A percentile compares a stretch with the other conserved stretches of the same genome.
Evolutionary conservation across 1,139 yeast species (phyloP).

Genomic region (Scheffersomyces lignicola): DNA sequence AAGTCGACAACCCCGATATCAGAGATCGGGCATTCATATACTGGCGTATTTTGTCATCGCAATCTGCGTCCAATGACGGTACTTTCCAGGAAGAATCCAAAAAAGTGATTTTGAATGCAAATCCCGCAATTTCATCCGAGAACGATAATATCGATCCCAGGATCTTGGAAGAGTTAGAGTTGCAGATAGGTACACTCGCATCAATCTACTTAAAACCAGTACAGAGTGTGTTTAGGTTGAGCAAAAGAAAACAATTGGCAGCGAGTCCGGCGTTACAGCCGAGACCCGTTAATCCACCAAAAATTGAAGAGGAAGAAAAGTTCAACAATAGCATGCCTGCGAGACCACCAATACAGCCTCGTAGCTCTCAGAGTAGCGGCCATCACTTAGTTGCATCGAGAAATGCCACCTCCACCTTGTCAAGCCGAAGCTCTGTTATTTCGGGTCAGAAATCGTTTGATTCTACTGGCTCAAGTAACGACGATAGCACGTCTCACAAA

Average conservation of each 20-base stretch:
- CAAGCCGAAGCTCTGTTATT: constrained; percentile 14
- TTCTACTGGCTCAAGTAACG: constrained; percentile 14
- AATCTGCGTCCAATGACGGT: constrained; percentile 24
- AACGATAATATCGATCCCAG: constrained; percentile 71
- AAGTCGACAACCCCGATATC: constrained; percentile 73
- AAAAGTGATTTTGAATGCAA: constrained; percentile 55
- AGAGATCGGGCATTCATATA: constrained; percentile 85
- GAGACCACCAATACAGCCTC: constrained; percentile 9
- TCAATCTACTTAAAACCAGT: constrained; percentile 85
- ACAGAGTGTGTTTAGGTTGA: constrained; percentile 69
- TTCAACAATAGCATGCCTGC: constrained; percentile 1
- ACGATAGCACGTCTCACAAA: constrained; percentile 13
- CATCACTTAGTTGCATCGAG: neutral
- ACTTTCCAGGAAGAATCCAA: constrained; percentile 47
- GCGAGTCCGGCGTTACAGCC: constrained; percentile 63
- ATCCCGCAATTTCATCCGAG: constrained; percentile 67
- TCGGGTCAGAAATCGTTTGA: constrained; percentile 16
- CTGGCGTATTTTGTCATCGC: constrained; percentile 72
- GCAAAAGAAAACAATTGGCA: constrained; percentile 55
- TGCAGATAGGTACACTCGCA: constrained; percentile 79
- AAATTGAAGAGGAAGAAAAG: neutral
- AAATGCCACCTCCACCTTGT: constrained; percentile 5
- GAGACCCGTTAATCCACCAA: neutral
- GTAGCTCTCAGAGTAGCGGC: constrained; percentile 11
- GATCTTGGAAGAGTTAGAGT: constrained; percentile 76